Conservation (phyloP, 2,329 filamentous ascomycete species). For the Cladorrhinum sp. region DNA sequence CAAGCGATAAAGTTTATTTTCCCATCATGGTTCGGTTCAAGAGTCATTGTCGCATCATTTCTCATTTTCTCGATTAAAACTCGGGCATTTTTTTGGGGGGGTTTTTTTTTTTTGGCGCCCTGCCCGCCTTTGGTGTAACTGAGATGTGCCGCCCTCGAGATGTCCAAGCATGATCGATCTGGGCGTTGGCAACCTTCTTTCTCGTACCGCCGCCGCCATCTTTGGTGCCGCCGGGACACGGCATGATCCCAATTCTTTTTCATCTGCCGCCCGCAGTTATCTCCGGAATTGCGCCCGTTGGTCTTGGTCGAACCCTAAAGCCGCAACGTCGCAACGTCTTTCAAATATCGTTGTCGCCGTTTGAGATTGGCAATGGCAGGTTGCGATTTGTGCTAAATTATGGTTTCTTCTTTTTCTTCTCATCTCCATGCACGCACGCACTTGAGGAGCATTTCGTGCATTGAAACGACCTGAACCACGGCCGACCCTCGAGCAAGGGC, state of each 20-base stretch:
- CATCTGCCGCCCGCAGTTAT: neutral
- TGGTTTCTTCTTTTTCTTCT: neutral
- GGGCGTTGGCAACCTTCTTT: neutral
- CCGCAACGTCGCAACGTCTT: neutral
- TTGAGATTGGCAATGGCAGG: neutral
- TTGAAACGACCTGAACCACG: neutral
- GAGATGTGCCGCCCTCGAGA: neutral
- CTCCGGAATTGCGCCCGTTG: neutral
- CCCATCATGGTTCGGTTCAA: too few relatives aligned
- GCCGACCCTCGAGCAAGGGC: neutral
- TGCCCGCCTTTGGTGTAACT: neutral
- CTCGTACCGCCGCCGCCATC: neutral
- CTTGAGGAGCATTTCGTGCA: neutral
- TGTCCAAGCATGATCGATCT: neutral
- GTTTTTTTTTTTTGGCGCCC: neutral
- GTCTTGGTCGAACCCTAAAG: neutral
- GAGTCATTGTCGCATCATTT: neutral
- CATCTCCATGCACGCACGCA: neutral
- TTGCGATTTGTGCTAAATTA: neutral
- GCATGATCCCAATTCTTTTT: neutral
- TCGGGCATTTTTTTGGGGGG: neutral
- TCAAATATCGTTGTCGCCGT: neutral
- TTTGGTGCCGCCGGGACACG: neutral
- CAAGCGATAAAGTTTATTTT: slow-evolving; percentile 1
- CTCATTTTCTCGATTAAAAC: neutral